Evolutionary conservation across 306 rosid genomes (phyloP), one percentile per base, ranked within the genome.

Genomic region (Sicyos baderoa): DNA sequence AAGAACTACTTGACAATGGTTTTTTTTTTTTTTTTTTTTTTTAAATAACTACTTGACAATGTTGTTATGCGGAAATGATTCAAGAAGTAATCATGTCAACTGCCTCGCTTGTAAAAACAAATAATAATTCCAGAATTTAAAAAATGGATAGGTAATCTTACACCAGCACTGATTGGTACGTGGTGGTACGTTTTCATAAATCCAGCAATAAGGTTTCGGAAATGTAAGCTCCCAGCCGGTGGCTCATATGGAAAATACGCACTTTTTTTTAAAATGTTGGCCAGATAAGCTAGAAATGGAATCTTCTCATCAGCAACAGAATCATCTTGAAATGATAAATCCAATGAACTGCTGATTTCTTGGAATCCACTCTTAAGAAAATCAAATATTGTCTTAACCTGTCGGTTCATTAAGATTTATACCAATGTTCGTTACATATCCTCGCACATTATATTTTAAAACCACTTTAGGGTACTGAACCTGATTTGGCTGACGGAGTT

Each of bases 271-370:
- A 93, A 77, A 72, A 80, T 80, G 40, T 79, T 78, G 62, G 96
- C 87, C 76, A 93, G 94, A 79, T 90, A 87, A 73, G 95, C 94
- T 58, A 90, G 87, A 79, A 90, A 88, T 64, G 99, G 86, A 86
- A 93, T 86, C 91, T 93, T 90, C 86, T 90, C 99, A 75, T 93
- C 99, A 72, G 97, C 99, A 76, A 93, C 95, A 72, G 96, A 87
- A 77, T 93, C 99, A 35, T 93, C 97, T 78, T 82, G 87, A 78
- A 93, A 93, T 16, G 87, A 93, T 80, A 93, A 85, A 79, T 93
- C 97, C 48, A 93, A 83, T 42, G 99, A 93, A 76, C 97, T 90
- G 85, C 99, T 83, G 84, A 88, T 85, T 74, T 84, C 99, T 58
- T 93, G 94, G 81, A 82, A 93, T 82, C 96, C 99, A 82, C 76